Percentiles rank a stretch among this genome's conserved stretches.
phyloP scores from a whole-genome alignment of 2,329 filamentous ascomycete species.

The Furcasterigmium sp. region DNA sequence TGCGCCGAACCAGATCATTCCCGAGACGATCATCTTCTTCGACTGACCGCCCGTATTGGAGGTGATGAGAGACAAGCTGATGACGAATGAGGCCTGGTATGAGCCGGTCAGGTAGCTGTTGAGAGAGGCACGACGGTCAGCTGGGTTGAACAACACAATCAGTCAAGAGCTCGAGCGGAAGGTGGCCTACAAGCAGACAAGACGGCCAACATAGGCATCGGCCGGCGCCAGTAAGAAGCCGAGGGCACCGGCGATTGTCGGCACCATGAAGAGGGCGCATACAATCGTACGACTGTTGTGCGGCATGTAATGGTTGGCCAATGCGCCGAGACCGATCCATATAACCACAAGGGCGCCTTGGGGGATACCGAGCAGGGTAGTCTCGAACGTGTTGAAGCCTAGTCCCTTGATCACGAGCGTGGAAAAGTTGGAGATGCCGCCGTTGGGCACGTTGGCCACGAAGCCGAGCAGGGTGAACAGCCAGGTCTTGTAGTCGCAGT shows the following conservation, averaged over 20 bases:
- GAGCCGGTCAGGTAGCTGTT: conserved; percentile 27
- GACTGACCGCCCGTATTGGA: conserved; percentile 51
- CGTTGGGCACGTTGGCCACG: conserved; percentile 50
- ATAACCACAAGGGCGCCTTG: conserved; percentile 29
- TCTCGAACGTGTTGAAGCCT: conserved; percentile 38
- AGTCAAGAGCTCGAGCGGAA: too few species aligned
- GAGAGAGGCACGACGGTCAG: neutral
- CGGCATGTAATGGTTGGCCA: conserved; percentile 31
- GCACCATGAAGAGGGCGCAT: conserved; percentile 50
- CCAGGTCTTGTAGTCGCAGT: conserved; percentile 53
- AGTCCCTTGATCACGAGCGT: conserved; percentile 56
- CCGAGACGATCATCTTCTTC: conserved; percentile 61
- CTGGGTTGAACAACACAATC: too few species aligned
- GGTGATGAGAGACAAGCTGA: conserved; percentile 38
- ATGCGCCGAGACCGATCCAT: conserved; percentile 34
- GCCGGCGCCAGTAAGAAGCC: conserved; percentile 49
- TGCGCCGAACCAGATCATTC: conserved; percentile 53
- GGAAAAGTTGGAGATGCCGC: conserved; percentile 56
- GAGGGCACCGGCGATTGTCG: conserved; percentile 53
- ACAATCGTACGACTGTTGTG: conserved; percentile 46
- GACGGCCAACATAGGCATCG: conserved; percentile 43
- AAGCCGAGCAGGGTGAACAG: conserved; percentile 50
- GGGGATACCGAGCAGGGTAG: conserved; percentile 30
- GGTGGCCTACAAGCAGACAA: conserved; percentile 47
- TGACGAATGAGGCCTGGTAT: conserved; percentile 33